These are phyloP conservation scores for Filobasidium wieringae DNA, from an alignment of 768 basidiomycete species.

Conservation along the genomic window DNA sequence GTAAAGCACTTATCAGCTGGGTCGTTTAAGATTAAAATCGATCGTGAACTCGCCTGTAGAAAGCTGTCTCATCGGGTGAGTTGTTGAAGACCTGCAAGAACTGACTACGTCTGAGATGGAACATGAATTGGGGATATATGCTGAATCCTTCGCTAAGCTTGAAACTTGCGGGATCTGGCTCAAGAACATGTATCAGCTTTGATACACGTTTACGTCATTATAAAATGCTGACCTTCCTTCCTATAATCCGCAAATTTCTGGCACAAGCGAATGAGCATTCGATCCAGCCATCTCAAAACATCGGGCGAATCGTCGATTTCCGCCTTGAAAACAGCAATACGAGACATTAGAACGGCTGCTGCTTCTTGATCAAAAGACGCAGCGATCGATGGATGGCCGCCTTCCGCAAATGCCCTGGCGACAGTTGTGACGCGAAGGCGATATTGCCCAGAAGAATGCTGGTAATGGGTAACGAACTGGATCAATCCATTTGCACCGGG, in stretches of 20 bases:
- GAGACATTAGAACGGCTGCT: constrained; percentile 92
- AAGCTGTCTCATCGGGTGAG: constrained; percentile 97
- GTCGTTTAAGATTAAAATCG: not conserved
- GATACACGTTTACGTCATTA: not conserved
- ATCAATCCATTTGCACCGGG: constrained; percentile 78
- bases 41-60: constrained; percentile 60
- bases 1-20: not conserved
- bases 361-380: constrained; percentile 96
- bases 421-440: constrained; percentile 95
- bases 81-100: constrained; percentile 99
- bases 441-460: constrained; percentile 90
- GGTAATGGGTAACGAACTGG: constrained; percentile 97
- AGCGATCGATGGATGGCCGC: constrained; percentile 85
- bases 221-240: constrained; percentile 51
- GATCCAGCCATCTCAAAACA: constrained; percentile 89
- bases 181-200: not conserved
- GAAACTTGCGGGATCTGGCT: constrained; percentile 72
- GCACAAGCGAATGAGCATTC: constrained; percentile 95
- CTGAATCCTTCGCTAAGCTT: constrained; percentile 88
- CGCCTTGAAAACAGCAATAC: constrained; percentile 98
- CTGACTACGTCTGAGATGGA: constrained; percentile 91
- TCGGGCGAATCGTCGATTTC: constrained; percentile 97
- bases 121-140: constrained; percentile 99
- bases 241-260: constrained; percentile 99
- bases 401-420: constrained; percentile 92